phyloP scores from a whole-genome alignment of 805 yeast genomes.

The Saturnispora dispora region DNA sequence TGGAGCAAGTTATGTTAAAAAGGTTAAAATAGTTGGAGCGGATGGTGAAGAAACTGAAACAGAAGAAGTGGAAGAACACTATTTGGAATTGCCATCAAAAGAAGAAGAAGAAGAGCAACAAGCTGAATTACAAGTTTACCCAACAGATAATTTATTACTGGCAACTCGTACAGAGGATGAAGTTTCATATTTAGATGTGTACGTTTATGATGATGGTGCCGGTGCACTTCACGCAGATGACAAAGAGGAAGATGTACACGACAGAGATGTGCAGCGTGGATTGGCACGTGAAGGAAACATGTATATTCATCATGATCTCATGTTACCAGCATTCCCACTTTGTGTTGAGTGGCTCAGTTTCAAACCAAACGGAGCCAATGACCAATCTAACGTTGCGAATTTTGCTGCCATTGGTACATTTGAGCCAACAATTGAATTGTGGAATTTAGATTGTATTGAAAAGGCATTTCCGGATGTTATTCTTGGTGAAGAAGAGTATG shows the following conservation, averaged over 20 bases:
- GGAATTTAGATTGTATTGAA: constrained; percentile 90
- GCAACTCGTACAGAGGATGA: constrained; percentile 97
- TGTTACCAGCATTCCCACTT: constrained; percentile 95
- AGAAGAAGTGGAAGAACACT: constrained; percentile 46
- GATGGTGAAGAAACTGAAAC: constrained; percentile 28
- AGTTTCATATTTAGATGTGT: constrained; percentile 82
- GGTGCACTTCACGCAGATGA: constrained; percentile 50
- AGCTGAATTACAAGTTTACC: constrained; percentile 75
- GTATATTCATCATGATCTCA: constrained; percentile 92
- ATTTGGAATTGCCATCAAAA: constrained; percentile 52
- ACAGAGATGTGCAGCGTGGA: constrained; percentile 70
- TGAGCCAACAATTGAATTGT: constrained; percentile 93
- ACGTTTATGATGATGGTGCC: constrained; percentile 89
- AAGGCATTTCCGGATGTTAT: constrained; percentile 92
- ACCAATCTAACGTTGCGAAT: constrained; percentile 54
- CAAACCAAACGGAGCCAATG: constrained; percentile 44
- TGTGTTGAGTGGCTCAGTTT: constrained; percentile 93
- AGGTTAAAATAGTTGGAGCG: constrained; percentile 37
- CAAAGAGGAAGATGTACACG: constrained; percentile 53
- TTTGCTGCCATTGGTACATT: constrained; percentile 96
- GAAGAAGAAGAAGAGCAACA: constrained; percentile 67
- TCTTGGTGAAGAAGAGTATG: constrained; percentile 62
- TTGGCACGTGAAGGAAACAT: constrained; percentile 62
- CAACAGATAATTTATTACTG: constrained; percentile 81
- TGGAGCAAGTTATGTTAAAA: constrained; percentile 48